A percentile compares a stretch with the other conserved stretches of the same genome.
These are phyloP conservation scores for Raphanus hybrid DNA, from an alignment of 441 rosid genomes.

Conservation along the genomic window DNA sequence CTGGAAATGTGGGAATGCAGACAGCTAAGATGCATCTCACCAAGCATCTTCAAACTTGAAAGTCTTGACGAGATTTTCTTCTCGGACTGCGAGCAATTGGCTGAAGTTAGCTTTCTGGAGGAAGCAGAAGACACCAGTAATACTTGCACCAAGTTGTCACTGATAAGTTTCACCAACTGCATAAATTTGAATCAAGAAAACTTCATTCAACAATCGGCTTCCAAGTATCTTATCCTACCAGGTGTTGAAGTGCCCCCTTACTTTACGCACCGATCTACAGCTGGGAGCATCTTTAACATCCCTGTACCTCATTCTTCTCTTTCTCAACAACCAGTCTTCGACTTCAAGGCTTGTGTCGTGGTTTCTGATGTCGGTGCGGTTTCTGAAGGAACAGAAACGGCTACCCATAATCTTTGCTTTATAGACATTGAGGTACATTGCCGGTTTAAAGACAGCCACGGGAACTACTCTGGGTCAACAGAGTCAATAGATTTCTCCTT, in stretches of 20 bases:
- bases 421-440: conserved; percentile 31
- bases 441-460: conserved; percentile 21
- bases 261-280: conserved; percentile 22
- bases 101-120: background rate
- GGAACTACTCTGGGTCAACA: conserved; percentile 16
- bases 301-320: background rate
- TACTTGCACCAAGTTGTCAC: background rate
- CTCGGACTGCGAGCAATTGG: conserved; percentile 15
- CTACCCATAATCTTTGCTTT: conserved; percentile 9
- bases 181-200: background rate
- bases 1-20: conserved; percentile 26
- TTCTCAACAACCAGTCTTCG: conserved; percentile 7
- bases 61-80: conserved; percentile 12
- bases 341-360: conserved; percentile 33
- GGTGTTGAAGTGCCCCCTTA: conserved; percentile 27
- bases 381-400: background rate
- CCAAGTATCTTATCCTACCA: conserved; percentile 24
- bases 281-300: background rate
- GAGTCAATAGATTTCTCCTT: conserved; percentile 1
- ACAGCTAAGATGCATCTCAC: conserved; percentile 17
- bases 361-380: conserved; percentile 11
- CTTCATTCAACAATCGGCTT: conserved; percentile 17
- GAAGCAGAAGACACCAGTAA: conserved; percentile 5
- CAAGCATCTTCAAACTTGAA: background rate
- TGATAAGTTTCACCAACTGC: conserved; percentile 28